Percentiles rank a stretch among this genome's conserved stretches.
phyloP scores from a whole-genome alignment of 1,284 basidiomycete species.

The Malassezia caprae region DNA sequence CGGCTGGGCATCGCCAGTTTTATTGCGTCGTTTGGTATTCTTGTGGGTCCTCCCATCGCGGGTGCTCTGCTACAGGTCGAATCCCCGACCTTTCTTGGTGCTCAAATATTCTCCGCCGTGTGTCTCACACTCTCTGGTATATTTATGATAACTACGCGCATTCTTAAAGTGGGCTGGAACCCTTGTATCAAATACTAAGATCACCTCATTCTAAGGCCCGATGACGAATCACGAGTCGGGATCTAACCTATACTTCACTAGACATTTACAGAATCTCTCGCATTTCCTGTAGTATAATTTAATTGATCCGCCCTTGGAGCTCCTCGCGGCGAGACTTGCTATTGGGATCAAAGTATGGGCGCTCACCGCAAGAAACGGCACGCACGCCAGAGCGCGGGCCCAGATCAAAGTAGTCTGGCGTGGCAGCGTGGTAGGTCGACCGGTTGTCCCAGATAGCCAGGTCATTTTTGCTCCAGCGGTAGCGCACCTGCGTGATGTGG shows the following conservation, averaged over 20 bases:
- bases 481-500: conserved; percentile 59
- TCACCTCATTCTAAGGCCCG: background rate
- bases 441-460: conserved; percentile 29
- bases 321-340: conserved; percentile 19
- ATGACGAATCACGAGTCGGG: background rate
- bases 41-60: conserved; percentile 24
- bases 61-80: conserved; percentile 15
- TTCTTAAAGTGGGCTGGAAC: background rate
- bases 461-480: conserved; percentile 50
- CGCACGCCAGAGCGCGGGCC: conserved; percentile 23
- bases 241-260: too few relatives aligned
- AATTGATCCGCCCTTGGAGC: conserved; percentile 17
- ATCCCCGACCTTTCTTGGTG: background rate
- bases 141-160: background rate
- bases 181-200: background rate
- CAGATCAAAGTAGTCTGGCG: conserved; percentile 21
- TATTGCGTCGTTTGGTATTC: conserved; percentile 8
- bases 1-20: conserved; percentile 5
- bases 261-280: too few relatives aligned
- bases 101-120: background rate
- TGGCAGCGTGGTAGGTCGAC: conserved; percentile 21
- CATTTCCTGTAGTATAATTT: background rate
- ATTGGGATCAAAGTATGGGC: conserved; percentile 23
- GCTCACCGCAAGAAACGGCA: conserved; percentile 23
- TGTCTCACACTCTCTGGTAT: background rate